These are phyloP conservation scores for Nemania abortiva DNA, from an alignment of 2,329 filamentous ascomycete species.

Conservation along the genomic window DNA sequence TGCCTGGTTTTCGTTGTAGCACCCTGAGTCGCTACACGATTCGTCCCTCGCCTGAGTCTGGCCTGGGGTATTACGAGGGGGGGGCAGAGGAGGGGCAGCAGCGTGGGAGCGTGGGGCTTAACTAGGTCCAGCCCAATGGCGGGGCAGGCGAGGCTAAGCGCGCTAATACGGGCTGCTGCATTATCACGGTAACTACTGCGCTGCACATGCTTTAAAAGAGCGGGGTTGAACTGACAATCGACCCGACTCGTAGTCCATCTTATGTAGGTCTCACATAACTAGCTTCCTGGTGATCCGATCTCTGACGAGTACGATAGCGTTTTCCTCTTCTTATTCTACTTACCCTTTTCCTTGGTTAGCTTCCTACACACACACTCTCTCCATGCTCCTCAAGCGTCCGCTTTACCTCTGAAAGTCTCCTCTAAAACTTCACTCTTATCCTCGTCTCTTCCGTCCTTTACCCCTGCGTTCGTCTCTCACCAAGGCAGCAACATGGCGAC, in stretches of 20 bases:
- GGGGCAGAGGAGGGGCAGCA: neutral
- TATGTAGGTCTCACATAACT: neutral
- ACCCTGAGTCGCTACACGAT: neutral
- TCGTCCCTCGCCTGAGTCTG: neutral
- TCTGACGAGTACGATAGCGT: neutral
- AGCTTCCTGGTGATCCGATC: neutral
- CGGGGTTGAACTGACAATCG: conserved; percentile 18
- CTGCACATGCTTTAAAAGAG: conserved; percentile 1
- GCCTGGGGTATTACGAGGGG: neutral
- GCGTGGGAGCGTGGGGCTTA: neutral
- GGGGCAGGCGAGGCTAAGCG: conserved; percentile 29
- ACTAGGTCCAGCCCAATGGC: conserved; percentile 24
- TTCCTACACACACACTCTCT: neutral
- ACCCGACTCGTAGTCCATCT: conserved; percentile 12
- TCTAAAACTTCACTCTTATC: neutral
- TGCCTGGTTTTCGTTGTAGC: neutral
- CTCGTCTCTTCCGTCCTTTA: neutral
- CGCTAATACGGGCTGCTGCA: conserved; percentile 25
- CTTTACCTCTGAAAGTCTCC: neutral
- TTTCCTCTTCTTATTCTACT: neutral
- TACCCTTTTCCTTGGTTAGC: neutral
- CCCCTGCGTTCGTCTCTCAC: neutral
- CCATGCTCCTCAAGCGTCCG: neutral
- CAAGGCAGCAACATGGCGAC: conserved; percentile 74
- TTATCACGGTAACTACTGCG: conserved; percentile 4